Conservation (phyloP, 2,329 filamentous ascomycete species). For the Verticillium longisporum region DNA sequence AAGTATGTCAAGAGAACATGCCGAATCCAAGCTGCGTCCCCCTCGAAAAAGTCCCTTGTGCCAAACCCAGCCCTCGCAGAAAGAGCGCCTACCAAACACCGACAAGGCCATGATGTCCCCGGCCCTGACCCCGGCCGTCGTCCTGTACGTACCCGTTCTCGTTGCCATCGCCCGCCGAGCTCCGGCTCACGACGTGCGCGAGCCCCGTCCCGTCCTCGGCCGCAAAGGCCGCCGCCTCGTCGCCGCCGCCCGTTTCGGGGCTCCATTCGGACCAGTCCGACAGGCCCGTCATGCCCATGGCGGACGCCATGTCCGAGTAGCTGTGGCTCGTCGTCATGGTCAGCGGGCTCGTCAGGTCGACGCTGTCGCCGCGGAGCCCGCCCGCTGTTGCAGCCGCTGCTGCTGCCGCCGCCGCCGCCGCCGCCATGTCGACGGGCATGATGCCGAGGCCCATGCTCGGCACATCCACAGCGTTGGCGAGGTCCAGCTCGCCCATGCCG, state of each 20-base stretch:
- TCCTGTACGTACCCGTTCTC: conserved; percentile 2
- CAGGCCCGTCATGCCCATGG: conserved; percentile 8
- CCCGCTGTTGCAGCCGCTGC: not conserved
- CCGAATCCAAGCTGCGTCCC: no score
- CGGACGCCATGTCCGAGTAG: conserved; percentile 1
- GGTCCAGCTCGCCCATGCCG: not conserved
- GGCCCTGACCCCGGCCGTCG: not conserved
- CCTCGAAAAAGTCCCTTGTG: no score
- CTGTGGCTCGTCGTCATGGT: conserved; percentile 9
- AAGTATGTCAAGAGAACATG: no score
- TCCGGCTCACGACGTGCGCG: not conserved
- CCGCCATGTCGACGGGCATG: conserved; percentile 7
- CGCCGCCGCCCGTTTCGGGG: conserved; percentile 6
- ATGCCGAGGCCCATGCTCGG: conserved; percentile 5
- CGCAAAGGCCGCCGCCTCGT: conserved; percentile 2
- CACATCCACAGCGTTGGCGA: not conserved
- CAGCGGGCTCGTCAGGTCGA: conserved; percentile 10
- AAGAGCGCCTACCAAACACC: conserved; percentile 7
- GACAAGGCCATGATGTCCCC: conserved; percentile 8
- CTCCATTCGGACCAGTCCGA: conserved; percentile 6
- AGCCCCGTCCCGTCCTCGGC: conserved; percentile 2
- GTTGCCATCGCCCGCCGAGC: not conserved
- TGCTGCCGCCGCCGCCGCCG: not conserved
- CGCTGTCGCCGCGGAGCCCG: not conserved
- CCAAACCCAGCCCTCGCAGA: no score